Percentiles rank a stretch among this genome's conserved stretches.
These are phyloP conservation scores for Talaromyces sp. DNA, from an alignment of 2,329 filamentous ascomycete species.

Conservation along the genomic window DNA sequence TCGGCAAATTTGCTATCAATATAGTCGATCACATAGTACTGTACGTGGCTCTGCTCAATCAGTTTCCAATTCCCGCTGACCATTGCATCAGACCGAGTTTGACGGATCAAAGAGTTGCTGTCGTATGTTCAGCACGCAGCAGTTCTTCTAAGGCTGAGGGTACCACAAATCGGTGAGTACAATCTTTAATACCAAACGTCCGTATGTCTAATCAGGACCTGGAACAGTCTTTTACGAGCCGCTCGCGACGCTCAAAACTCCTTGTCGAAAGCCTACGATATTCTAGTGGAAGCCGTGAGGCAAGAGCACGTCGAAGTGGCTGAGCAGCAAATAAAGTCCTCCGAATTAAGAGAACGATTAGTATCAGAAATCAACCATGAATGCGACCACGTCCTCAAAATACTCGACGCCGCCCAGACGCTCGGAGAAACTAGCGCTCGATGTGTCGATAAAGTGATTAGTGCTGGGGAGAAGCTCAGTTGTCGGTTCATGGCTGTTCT, in stretches of 20 bases:
- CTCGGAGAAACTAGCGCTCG: constrained; percentile 69
- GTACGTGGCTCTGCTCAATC: constrained; percentile 19
- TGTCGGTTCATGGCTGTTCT: constrained; percentile 87
- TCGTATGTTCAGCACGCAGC: constrained; percentile 94
- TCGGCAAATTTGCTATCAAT: constrained; percentile 85
- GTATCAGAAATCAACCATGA: constrained; percentile 68
- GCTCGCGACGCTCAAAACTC: constrained; percentile 50
- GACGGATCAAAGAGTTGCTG: constrained; percentile 70
- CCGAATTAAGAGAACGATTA: constrained; percentile 57
- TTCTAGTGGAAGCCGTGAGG: constrained; percentile 76
- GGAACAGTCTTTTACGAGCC: constrained; percentile 44
- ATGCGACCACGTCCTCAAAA: constrained; percentile 76
- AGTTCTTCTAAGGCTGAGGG: constrained; percentile 91
- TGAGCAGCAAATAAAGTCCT: constrained; percentile 58
- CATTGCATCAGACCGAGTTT: constrained; percentile 53
- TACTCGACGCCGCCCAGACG: constrained; percentile 61
- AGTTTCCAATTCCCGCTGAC: not conserved
- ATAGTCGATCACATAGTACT: constrained; percentile 62
- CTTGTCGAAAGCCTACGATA: constrained; percentile 59
- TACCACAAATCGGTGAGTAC: constrained; percentile 84
- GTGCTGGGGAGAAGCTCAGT: constrained; percentile 92
- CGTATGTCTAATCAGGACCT: not conserved
- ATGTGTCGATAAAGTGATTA: constrained; percentile 83
- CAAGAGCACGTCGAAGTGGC: constrained; percentile 76
- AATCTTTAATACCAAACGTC: not conserved